Base-by-base conservation (phyloP, 2,329 filamentous ascomycete genomes). In the Alternaria sp. region DNA sequence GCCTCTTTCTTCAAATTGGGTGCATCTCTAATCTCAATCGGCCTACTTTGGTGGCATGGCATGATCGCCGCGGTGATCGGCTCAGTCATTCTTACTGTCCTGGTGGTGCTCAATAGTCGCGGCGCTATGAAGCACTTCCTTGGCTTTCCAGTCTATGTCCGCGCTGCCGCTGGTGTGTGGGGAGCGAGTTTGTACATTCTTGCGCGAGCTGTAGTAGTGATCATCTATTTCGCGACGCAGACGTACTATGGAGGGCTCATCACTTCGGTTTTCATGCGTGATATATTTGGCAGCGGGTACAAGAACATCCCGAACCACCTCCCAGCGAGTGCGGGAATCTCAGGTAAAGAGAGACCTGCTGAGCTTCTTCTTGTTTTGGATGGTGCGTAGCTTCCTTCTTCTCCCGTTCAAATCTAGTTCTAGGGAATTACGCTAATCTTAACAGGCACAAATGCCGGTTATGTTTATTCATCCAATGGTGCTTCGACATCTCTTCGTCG, bases 221-320 rank as follows among this genome's bases (percentile, higher is more conserved):
- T 67, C 21, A 66, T 67, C 17, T 67, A 66, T 41, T 67, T 66
- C 33, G 65, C 65, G 5, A 61, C 58, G 9, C 65, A 66, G 41
- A 67, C 63, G 5, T 67, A 67, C 51, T 66, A 67, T 29, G 63
- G 65, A 14, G 65, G 62, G 9, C 58, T 62, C 13, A 67, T 67
- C 21, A 67, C 63, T 6, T 63, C 63, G 17, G 65, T 67, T 1
- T 67, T 67, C 55, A 67, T 67, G 65, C 52, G 63, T 13, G 63
- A 53, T 0, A 66, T 66, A 4, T 67, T 67, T 21, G 65, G 65
- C 8, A 67, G 66, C 17, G 54, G 63, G 6, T 69, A 63, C 53
- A 45, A 54, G 11, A 62, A 61, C 13, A 79, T 84, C 58, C 75
- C 76, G 14, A 82, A 84, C 61, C 80, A 79, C 29, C 72, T 84